These are phyloP conservation scores for Ganoderma multipileum DNA, from an alignment of 1,284 basidiomycete genomes.

Conservation along the genomic window DNA sequence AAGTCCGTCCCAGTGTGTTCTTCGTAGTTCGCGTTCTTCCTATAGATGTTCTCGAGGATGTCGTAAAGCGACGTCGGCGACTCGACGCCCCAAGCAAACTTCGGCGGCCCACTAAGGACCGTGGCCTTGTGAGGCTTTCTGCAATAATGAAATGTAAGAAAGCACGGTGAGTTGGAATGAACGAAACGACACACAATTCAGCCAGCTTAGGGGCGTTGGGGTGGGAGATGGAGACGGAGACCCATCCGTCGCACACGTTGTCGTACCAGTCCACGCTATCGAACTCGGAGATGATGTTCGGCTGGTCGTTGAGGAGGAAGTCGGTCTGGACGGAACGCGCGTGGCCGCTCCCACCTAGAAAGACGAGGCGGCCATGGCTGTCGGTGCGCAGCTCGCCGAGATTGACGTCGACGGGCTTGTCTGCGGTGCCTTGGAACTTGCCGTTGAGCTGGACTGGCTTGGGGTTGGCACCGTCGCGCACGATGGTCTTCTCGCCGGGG, in stretches of 20 bases:
- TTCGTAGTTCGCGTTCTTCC: slow-evolving; percentile 21
- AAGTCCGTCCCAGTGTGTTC: slow-evolving; percentile 32
- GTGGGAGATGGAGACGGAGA: slow-evolving; percentile 25
- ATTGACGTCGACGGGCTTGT: slow-evolving; percentile 16
- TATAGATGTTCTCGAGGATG: slow-evolving; percentile 43
- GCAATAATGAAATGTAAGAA: not conserved
- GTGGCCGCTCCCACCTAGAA: slow-evolving; percentile 32
- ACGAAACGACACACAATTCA: not conserved
- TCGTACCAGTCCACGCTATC: slow-evolving; percentile 38
- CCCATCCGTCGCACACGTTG: slow-evolving; percentile 34
- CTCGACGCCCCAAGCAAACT: slow-evolving; percentile 42
- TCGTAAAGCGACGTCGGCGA: slow-evolving; percentile 43
- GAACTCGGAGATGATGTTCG: slow-evolving; percentile 32
- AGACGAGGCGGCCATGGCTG: slow-evolving; percentile 31
- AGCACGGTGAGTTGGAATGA: not conserved
- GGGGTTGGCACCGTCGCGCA: not conserved
- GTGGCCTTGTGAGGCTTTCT: slow-evolving; percentile 27
- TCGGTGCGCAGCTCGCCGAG: slow-evolving; percentile 35
- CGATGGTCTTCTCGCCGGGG: slow-evolving; percentile 9
- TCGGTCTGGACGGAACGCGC: slow-evolving; percentile 22
- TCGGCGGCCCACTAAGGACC: slow-evolving; percentile 40
- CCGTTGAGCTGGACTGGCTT: slow-evolving; percentile 9
- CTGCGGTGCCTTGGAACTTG: slow-evolving; percentile 24
- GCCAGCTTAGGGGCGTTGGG: not conserved
- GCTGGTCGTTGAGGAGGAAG: slow-evolving; percentile 15